Base-by-base conservation (phyloP, 371 early-diverging fungal genomes). In the Haplosporangium sp. region DNA sequence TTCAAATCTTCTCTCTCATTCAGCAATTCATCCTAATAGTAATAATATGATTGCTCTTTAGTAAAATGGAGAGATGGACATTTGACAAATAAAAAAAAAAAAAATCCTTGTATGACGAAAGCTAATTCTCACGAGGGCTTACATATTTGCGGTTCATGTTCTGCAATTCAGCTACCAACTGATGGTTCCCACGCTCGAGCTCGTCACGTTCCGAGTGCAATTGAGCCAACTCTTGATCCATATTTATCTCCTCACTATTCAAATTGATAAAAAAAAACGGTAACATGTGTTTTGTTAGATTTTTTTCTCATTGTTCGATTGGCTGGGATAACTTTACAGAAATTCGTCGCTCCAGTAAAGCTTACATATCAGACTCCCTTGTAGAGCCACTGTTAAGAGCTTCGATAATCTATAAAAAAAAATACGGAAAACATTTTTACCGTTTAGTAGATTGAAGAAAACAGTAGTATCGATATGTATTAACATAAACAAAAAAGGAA, bases 1-100 rank as follows among this genome's bases (percentile, higher is more conserved):
- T 89, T 86, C 20, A 93, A 72, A 17, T 93, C 92, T 48, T 89
- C 86, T 48, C 89, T 91, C 70, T 94, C 94, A 2, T 78, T 82
- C 55, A 87, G 76, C 4, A 91, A 59, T 72, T 91, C 90, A 58
- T 94, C 94, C 94, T 94, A 74, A 15, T 50, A 50, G 10, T 42
- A 42, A 42, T 10, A 47, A 11, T 0, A 47, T 4, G 15, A 13
- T 15, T 20, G 20, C 13, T 4, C 19, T 27, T 27, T 27, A 27
- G 27, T 27, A 27, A 27, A 27, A 27, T 27, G 27, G 27, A 27
- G 27, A 27, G 27, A 27, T 27, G 27, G 27, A 27, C 27, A 27
- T 27, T 1, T 27, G 27, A 27, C 27, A 27, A 27, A 27, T 27
- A 58, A 27, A 66, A 10, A 42, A 42, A 42, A 42, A 42, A 61